Conservation (phyloP, 148 eudicot genomes). For the Nepenthes gracilis region DNA sequence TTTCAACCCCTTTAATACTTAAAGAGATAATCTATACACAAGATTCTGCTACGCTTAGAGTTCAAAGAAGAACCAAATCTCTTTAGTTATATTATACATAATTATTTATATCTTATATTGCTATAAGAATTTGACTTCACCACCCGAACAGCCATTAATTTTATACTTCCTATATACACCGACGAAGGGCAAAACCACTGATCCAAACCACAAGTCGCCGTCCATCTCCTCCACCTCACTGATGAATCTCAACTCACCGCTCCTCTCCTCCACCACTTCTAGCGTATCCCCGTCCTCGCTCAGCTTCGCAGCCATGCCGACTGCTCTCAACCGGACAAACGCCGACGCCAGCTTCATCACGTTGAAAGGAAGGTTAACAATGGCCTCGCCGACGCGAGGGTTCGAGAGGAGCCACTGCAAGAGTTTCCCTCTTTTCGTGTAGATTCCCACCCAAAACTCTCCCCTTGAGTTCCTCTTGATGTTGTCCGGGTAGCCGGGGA, state of each 20-base stretch:
- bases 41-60: too few relatives aligned
- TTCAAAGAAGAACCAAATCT: too few relatives aligned
- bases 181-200: constrained; percentile 47
- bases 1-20: too few relatives aligned
- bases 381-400: constrained; percentile 34
- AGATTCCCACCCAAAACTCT: constrained; percentile 75
- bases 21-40: too few relatives aligned
- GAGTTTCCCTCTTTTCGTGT: constrained; percentile 27
- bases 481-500: constrained; percentile 70
- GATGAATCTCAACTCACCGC: constrained; percentile 44
- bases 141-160: too few relatives aligned
- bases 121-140: too few relatives aligned
- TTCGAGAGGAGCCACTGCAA: constrained; percentile 30
- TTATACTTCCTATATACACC: constrained; percentile 12
- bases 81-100: too few relatives aligned
- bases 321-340: constrained; percentile 24
- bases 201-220: constrained; percentile 75
- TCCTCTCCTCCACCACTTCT: constrained; percentile 42
- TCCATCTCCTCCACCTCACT: constrained; percentile 75
- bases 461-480: constrained; percentile 39
- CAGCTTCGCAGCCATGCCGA: constrained; percentile 55
- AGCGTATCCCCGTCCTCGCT: constrained; percentile 37
- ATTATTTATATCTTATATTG: too few relatives aligned
- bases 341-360: constrained; percentile 16
- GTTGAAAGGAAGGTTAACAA: constrained; percentile 37